Percentiles rank a stretch among this genome's conserved stretches.
phyloP scores from a whole-genome alignment of 352 stramenopile genomes.

The Halophytophthora polymorphica region DNA sequence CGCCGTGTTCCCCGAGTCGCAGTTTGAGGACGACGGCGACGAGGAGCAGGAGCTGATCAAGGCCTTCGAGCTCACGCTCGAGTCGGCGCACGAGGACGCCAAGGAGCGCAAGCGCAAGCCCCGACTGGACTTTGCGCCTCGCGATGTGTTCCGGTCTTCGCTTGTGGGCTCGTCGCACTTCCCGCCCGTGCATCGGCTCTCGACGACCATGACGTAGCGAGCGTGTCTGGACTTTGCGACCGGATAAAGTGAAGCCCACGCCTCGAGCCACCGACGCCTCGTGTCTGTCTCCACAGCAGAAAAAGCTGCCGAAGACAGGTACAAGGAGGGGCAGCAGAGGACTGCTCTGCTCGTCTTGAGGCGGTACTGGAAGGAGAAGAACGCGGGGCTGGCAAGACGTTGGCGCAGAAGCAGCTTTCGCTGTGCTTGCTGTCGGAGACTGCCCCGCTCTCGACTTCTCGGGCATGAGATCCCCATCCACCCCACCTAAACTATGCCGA shows the following conservation, averaged over 20 bases:
- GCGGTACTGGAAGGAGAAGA: background rate
- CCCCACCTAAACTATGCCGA: conserved; percentile 21
- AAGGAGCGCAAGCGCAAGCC: conserved; percentile 55
- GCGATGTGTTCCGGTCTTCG: conserved; percentile 72
- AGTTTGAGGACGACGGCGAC: conserved; percentile 81
- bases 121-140: conserved; percentile 61
- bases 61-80: conserved; percentile 70
- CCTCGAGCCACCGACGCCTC: background rate
- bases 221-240: background rate
- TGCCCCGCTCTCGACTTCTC: no score
- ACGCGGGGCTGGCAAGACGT: no score
- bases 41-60: conserved; percentile 76
- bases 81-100: conserved; percentile 66
- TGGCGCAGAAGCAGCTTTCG: no score
- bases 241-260: no score
- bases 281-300: background rate
- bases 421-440: no score
- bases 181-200: conserved; percentile 26
- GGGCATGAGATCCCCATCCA: conserved; percentile 6
- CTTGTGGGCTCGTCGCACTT: conserved; percentile 28
- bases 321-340: conserved; percentile 3
- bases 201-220: conserved; percentile 28
- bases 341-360: conserved; percentile 15
- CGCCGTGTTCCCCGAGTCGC: conserved; percentile 75
- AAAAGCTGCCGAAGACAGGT: background rate